Evolutionary conservation across 2,329 filamentous ascomycete genomes (phyloP).

Genomic region (Bipolaris gigantea): DNA sequence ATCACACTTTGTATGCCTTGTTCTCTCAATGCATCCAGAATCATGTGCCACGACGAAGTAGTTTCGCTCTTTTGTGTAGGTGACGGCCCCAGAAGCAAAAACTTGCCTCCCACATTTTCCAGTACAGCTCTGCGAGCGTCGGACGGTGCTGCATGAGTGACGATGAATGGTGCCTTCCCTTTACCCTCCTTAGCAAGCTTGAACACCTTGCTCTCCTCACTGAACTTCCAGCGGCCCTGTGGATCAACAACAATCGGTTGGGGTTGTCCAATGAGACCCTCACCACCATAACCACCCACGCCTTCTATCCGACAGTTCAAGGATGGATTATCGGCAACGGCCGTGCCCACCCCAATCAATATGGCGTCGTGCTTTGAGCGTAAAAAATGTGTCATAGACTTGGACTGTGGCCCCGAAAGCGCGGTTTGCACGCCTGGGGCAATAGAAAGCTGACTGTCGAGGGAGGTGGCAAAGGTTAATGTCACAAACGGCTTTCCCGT

Average conservation of each 20-base stretch:
- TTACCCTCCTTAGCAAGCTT: constrained; percentile 63
- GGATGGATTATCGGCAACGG: constrained; percentile 79
- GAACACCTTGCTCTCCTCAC: constrained; percentile 64
- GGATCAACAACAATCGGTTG: constrained; percentile 83
- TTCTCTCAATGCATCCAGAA: constrained; percentile 4
- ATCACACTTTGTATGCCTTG: constrained; percentile 74
- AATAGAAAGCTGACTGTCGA: constrained; percentile 78
- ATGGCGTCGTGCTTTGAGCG: constrained; percentile 83
- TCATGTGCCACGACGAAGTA: constrained; percentile 5
- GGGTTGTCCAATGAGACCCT: constrained; percentile 64
- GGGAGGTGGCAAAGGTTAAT: constrained; percentile 86
- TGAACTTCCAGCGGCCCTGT: constrained; percentile 69
- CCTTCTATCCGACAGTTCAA: constrained; percentile 77
- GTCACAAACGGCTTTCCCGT: constrained; percentile 52
- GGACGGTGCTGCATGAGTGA: constrained; percentile 44
- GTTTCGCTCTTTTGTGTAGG: background rate
- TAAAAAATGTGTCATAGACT: constrained; percentile 91
- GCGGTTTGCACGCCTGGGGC: constrained; percentile 78
- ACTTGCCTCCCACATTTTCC: constrained; percentile 31
- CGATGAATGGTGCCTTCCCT: constrained; percentile 73
- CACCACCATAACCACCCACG: constrained; percentile 58
- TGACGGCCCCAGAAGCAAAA: constrained; percentile 11
- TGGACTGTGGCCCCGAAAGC: constrained; percentile 80
- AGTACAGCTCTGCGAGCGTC: constrained; percentile 36
- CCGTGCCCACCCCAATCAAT: constrained; percentile 80